Base-by-base conservation (phyloP, 2,329 filamentous ascomycete species). In the Fusarium verrucosum region DNA sequence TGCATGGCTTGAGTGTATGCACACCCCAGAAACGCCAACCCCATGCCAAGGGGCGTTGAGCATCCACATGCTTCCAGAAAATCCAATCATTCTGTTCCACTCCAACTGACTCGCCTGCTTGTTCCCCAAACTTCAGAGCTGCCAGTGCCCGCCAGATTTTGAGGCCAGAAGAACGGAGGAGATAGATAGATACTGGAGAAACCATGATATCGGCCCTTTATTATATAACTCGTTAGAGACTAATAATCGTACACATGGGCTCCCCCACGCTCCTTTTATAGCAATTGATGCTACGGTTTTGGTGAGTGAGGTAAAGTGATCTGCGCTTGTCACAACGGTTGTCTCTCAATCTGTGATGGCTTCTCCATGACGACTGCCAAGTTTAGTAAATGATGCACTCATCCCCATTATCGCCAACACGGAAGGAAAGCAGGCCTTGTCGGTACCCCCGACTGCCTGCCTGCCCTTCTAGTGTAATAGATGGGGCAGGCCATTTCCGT, bases 321-420 rank as follows among this genome's bases (percentile, higher is more conserved):
- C 64, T 55, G 57, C 58, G 26, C 44, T 45, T 57, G 38, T 43
- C 44, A 36, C 17, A 52, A 37, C 49, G 40, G 44, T 26, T 30
- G 40, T 37, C 49, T 50, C 42, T 47, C 40, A 45, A 23, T 33
- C 49, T 38, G 22, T 49, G 25, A 63, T 51, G 56, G 22, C 28
- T 53, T 62, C 58, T 62, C 67, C 66, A 72, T 72, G 70, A 72
- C 67, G 70, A 71, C 68, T 71, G 69, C 70, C 70, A 71, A 72
- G 70, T 62, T 61, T 47, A 56, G 53, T 35, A 52, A 53, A 49
- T 53, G 45, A 67, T 57, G 46, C 37, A 30, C 44, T 58, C 46
- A 40, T 47, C 45, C 20, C 42, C 42, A 50, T 42, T 52, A 58
- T 52, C 37, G 33, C 45, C 49, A 50, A 50, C 22, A 54, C n/a